Conservation (phyloP, 2,329 filamentous ascomycete species). For the Thielaviopsis ethacetica region DNA sequence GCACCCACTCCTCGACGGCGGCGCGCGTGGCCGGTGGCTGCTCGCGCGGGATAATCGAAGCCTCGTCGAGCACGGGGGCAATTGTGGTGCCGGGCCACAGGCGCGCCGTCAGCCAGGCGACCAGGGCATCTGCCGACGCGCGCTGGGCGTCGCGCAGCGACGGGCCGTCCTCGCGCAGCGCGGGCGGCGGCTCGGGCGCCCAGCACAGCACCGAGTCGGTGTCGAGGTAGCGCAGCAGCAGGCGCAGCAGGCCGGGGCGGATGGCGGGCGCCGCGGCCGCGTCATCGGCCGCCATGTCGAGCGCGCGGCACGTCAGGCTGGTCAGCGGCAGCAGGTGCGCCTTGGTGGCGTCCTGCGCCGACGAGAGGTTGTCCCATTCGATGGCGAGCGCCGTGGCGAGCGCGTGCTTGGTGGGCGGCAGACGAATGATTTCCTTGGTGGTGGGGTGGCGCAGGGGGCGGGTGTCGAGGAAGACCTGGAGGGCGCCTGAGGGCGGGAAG, state of each 20-base stretch:
- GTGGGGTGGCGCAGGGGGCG: conserved; percentile 64
- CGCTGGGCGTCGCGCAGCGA: conserved; percentile 59
- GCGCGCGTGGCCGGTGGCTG: conserved; percentile 63
- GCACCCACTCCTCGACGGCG: conserved; percentile 63
- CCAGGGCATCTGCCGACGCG: conserved; percentile 50
- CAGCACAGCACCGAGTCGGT: conserved; percentile 91
- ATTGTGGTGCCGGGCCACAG: conserved; percentile 79
- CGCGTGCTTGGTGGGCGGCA: conserved; percentile 61
- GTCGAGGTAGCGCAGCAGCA: conserved; percentile 69
- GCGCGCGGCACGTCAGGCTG: conserved; percentile 63
- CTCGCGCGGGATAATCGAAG: conserved; percentile 56
- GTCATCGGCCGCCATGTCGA: conserved; percentile 65
- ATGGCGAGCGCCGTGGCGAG: conserved; percentile 74
- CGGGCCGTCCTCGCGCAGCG: conserved; percentile 19
- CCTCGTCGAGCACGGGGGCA: conserved; percentile 58
- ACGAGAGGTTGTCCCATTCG: conserved; percentile 80
- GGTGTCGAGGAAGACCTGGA: conserved; percentile 57
- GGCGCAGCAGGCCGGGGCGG: conserved; percentile 46
- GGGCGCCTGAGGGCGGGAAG: conserved; percentile 19
- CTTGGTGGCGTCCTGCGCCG: conserved; percentile 68
- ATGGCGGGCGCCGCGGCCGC: conserved; percentile 28
- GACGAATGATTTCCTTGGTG: conserved; percentile 51
- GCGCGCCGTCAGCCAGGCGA: conserved; percentile 50
- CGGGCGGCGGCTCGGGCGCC: conserved; percentile 40
- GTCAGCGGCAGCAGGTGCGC: conserved; percentile 84